These are phyloP conservation scores for Giardia muris DNA, from an alignment of 208 protist species.

Conservation along the genomic window DNA sequence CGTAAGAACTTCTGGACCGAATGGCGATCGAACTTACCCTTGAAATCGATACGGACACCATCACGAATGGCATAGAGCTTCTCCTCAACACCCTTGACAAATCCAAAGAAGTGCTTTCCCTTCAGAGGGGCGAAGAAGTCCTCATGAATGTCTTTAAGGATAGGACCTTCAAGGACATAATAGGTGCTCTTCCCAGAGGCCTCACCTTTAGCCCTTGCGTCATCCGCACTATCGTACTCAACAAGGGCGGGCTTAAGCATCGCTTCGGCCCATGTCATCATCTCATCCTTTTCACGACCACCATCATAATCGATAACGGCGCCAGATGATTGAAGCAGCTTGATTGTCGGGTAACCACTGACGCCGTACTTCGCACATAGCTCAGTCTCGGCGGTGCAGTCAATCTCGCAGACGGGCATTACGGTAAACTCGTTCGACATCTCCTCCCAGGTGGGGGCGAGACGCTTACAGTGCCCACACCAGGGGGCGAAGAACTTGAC, in stretches of 20 bases:
- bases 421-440: neutral
- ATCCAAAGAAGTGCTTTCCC: neutral
- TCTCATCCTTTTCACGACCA: neutral
- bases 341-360: conserved; percentile 9
- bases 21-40: neutral
- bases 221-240: neutral
- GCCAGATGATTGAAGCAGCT: neutral
- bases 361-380: conserved; percentile 26
- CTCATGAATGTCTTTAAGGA: neutral
- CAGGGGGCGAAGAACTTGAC: conserved; percentile 37
- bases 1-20: neutral
- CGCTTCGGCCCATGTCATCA: conserved; percentile 6
- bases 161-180: neutral
- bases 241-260: neutral
- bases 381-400: conserved; percentile 20
- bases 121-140: neutral
- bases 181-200: neutral
- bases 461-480: conserved; percentile 37
- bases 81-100: neutral
- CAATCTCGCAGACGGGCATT: conserved; percentile 13
- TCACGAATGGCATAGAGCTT: neutral
- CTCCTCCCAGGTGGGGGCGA: conserved; percentile 31
- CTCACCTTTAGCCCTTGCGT: neutral
- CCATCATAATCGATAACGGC: conserved; percentile 6
- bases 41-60: neutral